Percentiles rank a stretch among this genome's conserved stretches.
Conservation (phyloP, 305 asterid species). For the Fraxinus latifolia region DNA sequence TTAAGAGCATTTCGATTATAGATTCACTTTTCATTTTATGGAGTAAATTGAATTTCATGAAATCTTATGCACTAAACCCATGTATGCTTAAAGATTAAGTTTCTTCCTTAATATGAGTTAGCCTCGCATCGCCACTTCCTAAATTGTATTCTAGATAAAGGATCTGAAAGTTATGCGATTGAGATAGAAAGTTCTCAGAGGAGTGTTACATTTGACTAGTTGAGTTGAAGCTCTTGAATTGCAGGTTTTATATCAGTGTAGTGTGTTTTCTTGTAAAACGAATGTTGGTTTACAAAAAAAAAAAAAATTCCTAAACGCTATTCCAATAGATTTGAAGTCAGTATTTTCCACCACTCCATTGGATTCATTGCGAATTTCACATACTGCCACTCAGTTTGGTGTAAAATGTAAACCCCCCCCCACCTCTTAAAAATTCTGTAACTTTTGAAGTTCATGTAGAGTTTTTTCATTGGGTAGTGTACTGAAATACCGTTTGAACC, state of each 20-base stretch:
- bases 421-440: not conserved
- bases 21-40: not conserved
- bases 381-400: not conserved
- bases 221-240: not conserved
- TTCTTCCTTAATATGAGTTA: constrained; percentile 8
- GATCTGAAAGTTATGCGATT: not conserved
- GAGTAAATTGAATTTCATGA: not conserved
- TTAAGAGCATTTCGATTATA: not conserved
- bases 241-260: not conserved
- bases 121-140: not conserved
- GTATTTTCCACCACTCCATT: not conserved
- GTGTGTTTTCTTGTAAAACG: constrained; percentile 6
- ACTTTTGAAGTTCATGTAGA: not conserved
- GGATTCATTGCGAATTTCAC: not conserved
- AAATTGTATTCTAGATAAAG: not conserved
- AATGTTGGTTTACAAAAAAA: not conserved
- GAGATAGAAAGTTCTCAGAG: constrained; percentile 1
- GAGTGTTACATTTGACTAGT: not conserved
- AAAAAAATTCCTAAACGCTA: not conserved
- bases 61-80: not conserved
- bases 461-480: not conserved
- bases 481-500: not conserved
- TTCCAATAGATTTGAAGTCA: not conserved
- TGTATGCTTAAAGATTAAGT: not conserved
- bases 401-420: not conserved